Percentiles rank a stretch among this genome's conserved stretches.
These are phyloP conservation scores for Aspergillus heteromorphus DNA, from an alignment of 495 filamentous ascomycete genomes.

Conservation along the genomic window DNA sequence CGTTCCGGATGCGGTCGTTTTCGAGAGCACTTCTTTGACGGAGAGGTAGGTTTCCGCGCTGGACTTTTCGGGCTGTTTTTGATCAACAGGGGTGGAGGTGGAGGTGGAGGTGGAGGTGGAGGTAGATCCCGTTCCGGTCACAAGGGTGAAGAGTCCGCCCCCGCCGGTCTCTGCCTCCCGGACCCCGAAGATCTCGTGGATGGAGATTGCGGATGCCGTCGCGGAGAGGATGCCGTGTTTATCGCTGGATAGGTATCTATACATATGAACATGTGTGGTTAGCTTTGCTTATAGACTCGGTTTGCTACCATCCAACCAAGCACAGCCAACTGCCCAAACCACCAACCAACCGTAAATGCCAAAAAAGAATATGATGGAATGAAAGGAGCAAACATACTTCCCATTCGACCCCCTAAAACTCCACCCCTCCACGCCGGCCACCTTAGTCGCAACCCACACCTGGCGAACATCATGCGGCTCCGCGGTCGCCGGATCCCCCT, in stretches of 20 bases:
- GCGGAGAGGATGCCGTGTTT: slow-evolving; percentile 74
- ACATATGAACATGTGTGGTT: neutral
- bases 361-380: neutral
- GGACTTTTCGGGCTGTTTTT: slow-evolving; percentile 5
- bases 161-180: slow-evolving; percentile 35
- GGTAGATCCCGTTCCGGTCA: neutral
- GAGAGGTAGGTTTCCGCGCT: slow-evolving; percentile 49
- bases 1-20: slow-evolving; percentile 32
- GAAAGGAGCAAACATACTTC: slow-evolving; percentile 46
- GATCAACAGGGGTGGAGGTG: neutral
- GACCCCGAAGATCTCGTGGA: slow-evolving; percentile 76
- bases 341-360: slow-evolving; percentile 2
- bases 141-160: neutral
- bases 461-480: slow-evolving; percentile 93
- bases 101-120: neutral
- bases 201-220: slow-evolving; percentile 69
- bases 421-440: slow-evolving; percentile 73
- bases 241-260: slow-evolving; percentile 73
- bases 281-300: too few relatives aligned
- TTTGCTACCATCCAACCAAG: too few relatives aligned
- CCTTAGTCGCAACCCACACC: slow-evolving; percentile 85
- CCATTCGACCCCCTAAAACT: slow-evolving; percentile 88
- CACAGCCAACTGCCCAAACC: neutral
- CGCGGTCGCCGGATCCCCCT: slow-evolving; percentile 68
- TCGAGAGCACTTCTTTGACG: slow-evolving; percentile 34